These are phyloP conservation scores for Geranium incanum DNA, from an alignment of 441 rosid species.

Conservation along the genomic window DNA sequence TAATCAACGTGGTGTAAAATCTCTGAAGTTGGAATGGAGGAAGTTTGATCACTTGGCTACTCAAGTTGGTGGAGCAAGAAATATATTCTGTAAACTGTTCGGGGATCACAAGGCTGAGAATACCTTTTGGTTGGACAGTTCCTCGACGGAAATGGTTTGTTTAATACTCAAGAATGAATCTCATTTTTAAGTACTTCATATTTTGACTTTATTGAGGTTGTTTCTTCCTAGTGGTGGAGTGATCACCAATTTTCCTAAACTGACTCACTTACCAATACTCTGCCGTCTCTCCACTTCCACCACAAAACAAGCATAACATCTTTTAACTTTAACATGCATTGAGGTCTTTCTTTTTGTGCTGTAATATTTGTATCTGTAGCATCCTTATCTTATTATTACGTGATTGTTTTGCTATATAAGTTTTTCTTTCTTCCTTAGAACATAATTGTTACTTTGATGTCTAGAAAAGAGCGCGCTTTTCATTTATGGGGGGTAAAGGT, in stretches of 20 bases:
- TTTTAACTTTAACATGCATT: not conserved
- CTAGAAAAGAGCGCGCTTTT: slow-evolving; percentile 83
- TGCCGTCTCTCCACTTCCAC: not conserved
- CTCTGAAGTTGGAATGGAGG: slow-evolving; percentile 73
- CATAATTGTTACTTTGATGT: slow-evolving; percentile 14
- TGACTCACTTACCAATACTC: not conserved
- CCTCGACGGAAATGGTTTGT: slow-evolving; percentile 78
- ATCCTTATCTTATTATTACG: not conserved
- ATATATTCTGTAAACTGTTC: slow-evolving; percentile 59
- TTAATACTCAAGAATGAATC: slow-evolving; percentile 3
- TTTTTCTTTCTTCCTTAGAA: not conserved
- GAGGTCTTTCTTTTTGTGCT: slow-evolving; percentile 4
- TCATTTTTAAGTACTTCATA: not conserved
- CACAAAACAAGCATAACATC: not conserved
- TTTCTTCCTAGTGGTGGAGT: not conserved
- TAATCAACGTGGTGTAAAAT: slow-evolving; percentile 28
- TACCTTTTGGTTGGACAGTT: slow-evolving; percentile 95
- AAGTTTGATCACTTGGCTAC: slow-evolving; percentile 51
- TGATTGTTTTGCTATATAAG: not conserved
- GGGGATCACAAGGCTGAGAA: slow-evolving; percentile 46
- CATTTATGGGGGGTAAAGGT: slow-evolving; percentile 92
- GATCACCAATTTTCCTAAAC: not conserved
- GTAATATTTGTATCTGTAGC: not conserved
- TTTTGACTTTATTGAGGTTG: not conserved
- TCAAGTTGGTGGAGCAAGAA: slow-evolving; percentile 69